Percentiles rank a stretch among this genome's conserved stretches.
phyloP scores from a whole-genome alignment of 345 rosid species.

The Excoecaria agallocha region DNA sequence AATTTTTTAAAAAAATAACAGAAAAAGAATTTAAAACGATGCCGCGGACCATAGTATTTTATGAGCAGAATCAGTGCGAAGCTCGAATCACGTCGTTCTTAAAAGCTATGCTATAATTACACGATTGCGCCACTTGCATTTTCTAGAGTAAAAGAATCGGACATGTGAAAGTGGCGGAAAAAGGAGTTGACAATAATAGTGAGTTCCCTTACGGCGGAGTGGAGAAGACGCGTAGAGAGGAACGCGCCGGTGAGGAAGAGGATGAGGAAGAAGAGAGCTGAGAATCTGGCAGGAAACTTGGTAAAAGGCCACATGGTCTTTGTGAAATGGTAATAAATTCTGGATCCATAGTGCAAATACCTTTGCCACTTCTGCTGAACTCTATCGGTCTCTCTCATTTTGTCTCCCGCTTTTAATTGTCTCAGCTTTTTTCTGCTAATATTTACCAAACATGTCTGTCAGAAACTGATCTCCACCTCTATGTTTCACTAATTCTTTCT shows the following conservation, averaged over 20 bases:
- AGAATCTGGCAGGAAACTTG: slow-evolving; percentile 42
- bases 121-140: no score
- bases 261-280: slow-evolving; percentile 39
- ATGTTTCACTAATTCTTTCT: background rate
- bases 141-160: no score
- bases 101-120: no score
- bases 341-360: slow-evolving; percentile 32
- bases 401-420: background rate
- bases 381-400: slow-evolving; percentile 23
- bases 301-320: slow-evolving; percentile 45
- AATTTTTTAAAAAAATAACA: background rate
- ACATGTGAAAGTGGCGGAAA: background rate
- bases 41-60: background rate
- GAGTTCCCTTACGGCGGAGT: slow-evolving; percentile 49
- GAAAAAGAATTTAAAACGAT: slow-evolving; percentile 12
- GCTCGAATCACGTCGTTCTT: no score
- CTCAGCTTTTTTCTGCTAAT: background rate
- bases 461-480: background rate
- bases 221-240: slow-evolving; percentile 56
- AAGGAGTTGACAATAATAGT: no score
- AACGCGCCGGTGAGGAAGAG: slow-evolving; percentile 66
- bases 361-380: slow-evolving; percentile 23
- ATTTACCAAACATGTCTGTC: background rate
- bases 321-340: slow-evolving; percentile 25
- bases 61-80: no score